A percentile compares a stretch with the other conserved stretches of the same genome.
phyloP scores from a whole-genome alignment of 176 grass and related monocot species.

The Panicum miliaceum region DNA sequence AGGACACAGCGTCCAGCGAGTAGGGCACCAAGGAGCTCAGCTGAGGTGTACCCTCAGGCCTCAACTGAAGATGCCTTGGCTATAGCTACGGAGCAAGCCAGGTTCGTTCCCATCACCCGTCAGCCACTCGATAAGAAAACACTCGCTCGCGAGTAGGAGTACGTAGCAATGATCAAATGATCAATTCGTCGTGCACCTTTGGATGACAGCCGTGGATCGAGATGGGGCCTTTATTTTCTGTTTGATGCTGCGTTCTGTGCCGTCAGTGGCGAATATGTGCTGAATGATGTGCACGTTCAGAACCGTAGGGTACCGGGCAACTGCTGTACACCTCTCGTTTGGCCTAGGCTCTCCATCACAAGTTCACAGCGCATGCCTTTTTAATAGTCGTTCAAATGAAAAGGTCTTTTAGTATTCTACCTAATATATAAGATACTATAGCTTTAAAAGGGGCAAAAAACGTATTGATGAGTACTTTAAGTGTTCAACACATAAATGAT shows the following conservation, averaged over 20 bases:
- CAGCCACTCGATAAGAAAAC: conserved; percentile 17
- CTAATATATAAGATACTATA: background rate
- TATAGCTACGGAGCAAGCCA: background rate
- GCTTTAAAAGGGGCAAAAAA: too few species aligned
- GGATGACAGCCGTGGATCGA: background rate
- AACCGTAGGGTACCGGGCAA: background rate
- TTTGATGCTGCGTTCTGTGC: conserved; percentile 33
- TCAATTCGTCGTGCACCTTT: background rate
- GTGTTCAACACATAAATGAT: too few species aligned
- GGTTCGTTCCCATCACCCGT: background rate
- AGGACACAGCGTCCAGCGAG: conserved; percentile 33
- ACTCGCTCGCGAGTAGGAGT: too few species aligned
- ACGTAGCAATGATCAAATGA: background rate
- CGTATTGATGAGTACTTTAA: too few species aligned
- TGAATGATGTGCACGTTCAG: too few species aligned
- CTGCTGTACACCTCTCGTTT: background rate
- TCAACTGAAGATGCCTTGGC: conserved; percentile 3
- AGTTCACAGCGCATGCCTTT: background rate
- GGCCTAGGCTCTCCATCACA: background rate
- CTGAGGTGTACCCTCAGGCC: background rate
- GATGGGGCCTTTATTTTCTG: background rate
- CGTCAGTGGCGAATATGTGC: conserved; percentile 30
- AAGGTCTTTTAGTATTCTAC: background rate
- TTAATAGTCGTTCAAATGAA: background rate
- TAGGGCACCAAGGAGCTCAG: background rate